These are phyloP conservation scores for Tricholomella constricta DNA, from an alignment of 768 basidiomycete genomes.

Conservation along the genomic window DNA sequence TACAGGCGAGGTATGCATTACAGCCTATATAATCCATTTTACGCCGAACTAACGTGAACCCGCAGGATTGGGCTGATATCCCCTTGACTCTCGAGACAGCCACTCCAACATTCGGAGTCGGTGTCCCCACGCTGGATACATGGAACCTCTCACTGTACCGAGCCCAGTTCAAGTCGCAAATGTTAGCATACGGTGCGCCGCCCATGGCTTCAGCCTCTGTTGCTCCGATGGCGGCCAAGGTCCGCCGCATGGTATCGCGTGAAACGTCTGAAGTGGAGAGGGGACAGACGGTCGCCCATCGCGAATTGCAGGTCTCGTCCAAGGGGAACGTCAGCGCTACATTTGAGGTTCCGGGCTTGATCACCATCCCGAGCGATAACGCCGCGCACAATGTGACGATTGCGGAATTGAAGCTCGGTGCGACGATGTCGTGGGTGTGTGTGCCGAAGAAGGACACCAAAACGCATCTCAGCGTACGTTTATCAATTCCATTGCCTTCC, in stretches of 20 bases:
- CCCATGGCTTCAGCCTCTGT: background rate
- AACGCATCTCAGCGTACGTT: conserved; percentile 23
- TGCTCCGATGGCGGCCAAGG: background rate
- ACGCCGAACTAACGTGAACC: background rate
- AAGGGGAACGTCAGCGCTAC: conserved; percentile 27
- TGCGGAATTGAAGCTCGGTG: conserved; percentile 21
- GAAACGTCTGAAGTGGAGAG: too few relatives aligned
- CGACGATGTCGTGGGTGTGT: conserved; percentile 27
- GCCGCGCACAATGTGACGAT: conserved; percentile 28
- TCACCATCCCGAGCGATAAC: conserved; percentile 25
- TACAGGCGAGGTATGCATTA: conserved; percentile 40
- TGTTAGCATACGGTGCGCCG: background rate
- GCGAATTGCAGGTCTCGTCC: conserved; percentile 5
- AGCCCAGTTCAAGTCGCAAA: too few relatives aligned
- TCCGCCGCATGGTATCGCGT: background rate
- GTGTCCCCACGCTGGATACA: conserved; percentile 35
- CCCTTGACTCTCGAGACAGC: conserved; percentile 45
- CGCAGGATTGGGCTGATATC: conserved; percentile 44
- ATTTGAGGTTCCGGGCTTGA: conserved; percentile 27
- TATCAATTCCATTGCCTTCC: background rate
- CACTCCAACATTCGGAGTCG: conserved; percentile 41
- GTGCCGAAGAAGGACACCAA: conserved; percentile 28
- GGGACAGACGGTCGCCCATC: background rate
- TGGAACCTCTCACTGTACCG: conserved; percentile 34
- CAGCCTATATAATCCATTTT: background rate